These are phyloP conservation scores for Sporobolus alterniflorus DNA, from an alignment of 202 grass and related monocot genomes.

Conservation along the genomic window DNA sequence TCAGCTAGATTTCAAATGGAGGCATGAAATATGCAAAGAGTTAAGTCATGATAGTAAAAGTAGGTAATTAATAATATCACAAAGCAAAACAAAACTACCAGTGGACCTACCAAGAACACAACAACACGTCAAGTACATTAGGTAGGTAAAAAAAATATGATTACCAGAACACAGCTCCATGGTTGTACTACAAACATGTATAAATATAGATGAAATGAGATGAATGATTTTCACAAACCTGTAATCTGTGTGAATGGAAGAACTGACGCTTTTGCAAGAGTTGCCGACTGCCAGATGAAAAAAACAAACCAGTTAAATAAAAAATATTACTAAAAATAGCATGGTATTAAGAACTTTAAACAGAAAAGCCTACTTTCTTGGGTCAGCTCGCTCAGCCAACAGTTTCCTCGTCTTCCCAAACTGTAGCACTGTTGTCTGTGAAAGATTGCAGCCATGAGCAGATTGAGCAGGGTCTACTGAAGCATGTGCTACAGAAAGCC, in stretches of 20 bases:
- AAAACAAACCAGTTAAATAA: constrained; percentile 13
- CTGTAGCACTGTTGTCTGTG: constrained; percentile 76
- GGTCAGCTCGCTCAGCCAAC: constrained; percentile 88
- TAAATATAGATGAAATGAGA: not conserved
- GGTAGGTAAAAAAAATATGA: not conserved
- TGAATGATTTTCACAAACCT: constrained; percentile 52
- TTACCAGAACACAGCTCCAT: not conserved
- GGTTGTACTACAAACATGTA: not conserved
- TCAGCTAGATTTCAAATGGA: constrained; percentile 37
- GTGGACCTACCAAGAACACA: not conserved
- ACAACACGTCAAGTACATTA: not conserved
- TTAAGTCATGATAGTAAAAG: not conserved
- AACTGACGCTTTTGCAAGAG: constrained; percentile 95
- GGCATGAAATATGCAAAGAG: constrained; percentile 9
- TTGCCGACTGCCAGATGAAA: constrained; percentile 70
- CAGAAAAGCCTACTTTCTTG: constrained; percentile 78
- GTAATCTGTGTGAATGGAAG: constrained; percentile 97
- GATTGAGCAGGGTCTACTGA: constrained; percentile 67
- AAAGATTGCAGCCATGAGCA: constrained; percentile 70
- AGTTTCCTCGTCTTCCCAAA: constrained; percentile 95
- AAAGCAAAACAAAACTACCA: not conserved
- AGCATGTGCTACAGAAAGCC: constrained; percentile 51
- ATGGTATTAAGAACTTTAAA: constrained; percentile 33
- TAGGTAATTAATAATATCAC: not conserved
- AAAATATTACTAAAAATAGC: constrained; percentile 11